A percentile compares a stretch with the other conserved stretches of the same genome.
Evolutionary conservation across 768 basidiomycete genomes (phyloP).

Genomic region (Lentinula detonsa): DNA sequence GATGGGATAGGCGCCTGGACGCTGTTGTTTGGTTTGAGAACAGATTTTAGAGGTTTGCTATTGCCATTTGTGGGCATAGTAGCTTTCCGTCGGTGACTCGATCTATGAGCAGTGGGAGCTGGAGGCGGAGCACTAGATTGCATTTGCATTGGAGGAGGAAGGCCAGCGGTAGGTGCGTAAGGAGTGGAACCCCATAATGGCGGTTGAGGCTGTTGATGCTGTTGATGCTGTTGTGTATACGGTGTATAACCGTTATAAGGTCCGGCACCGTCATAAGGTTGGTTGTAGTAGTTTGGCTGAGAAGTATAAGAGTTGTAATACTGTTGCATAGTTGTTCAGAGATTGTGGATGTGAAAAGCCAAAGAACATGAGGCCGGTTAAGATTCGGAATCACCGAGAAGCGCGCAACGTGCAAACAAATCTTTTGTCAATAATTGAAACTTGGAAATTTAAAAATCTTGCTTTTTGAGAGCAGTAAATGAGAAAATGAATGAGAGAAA

Average conservation of each 20-base stretch:
- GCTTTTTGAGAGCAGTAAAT: neutral
- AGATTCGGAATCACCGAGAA: neutral
- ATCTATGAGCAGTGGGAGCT: constrained; percentile 17
- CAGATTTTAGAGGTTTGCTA: neutral
- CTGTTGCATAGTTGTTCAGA: neutral
- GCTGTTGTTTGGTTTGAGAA: neutral
- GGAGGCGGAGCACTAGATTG: constrained; percentile 8
- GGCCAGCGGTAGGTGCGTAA: constrained; percentile 17
- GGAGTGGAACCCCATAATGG: constrained; percentile 25
- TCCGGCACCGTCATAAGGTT: neutral
- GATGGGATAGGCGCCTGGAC: neutral
- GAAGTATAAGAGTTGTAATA: neutral
- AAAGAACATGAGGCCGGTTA: constrained; percentile 13
- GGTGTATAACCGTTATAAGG: constrained; percentile 8
- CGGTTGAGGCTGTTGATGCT: neutral
- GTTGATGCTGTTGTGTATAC: neutral
- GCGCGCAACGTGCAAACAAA: constrained; percentile 23
- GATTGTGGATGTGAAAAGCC: constrained; percentile 5
- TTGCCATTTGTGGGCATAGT: constrained; percentile 15
- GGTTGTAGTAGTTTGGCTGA: neutral
- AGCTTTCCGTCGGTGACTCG: constrained; percentile 28
- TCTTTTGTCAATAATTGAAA: constrained; percentile 23
- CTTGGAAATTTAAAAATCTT: neutral
- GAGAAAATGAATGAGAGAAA: neutral
- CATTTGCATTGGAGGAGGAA: constrained; percentile 16